Evolutionary conservation across 805 yeast species (phyloP).

Genomic region (Kodamaea restingae): DNA sequence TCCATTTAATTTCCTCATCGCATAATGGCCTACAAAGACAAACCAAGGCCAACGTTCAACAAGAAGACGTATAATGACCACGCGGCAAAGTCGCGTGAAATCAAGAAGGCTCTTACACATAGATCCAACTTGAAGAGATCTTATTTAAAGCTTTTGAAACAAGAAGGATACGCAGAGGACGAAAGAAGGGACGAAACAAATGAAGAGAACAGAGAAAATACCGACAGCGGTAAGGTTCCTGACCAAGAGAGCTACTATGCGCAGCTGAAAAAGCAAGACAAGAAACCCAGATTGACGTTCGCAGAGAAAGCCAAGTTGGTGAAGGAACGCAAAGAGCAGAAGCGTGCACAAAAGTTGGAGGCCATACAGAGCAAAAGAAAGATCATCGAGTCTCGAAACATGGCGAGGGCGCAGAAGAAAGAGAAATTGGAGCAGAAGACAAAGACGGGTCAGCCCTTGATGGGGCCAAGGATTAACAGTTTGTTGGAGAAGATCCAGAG

Average conservation of each 20-base stretch:
- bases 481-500: conserved; percentile 71
- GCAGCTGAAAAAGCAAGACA: conserved; percentile 11
- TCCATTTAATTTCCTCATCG: too few species aligned
- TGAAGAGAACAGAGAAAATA: conserved; percentile 11
- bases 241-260: conserved; percentile 8
- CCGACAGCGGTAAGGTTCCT: conserved; percentile 9
- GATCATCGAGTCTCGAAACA: conserved; percentile 32
- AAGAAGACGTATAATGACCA: conserved; percentile 33
- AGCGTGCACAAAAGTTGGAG: conserved; percentile 36
- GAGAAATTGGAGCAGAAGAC: conserved; percentile 48
- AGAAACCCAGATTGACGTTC: conserved; percentile 24
- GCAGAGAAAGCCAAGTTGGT: conserved; percentile 45
- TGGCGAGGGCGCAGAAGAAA: conserved; percentile 43
- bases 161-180: conserved; percentile 48
- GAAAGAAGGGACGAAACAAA: conserved; percentile 1
- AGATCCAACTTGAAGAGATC: conserved; percentile 76
- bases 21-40: not conserved
- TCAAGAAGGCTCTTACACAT: conserved; percentile 71
- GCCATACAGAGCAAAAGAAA: conserved; percentile 35
- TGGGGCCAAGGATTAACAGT: conserved; percentile 84
- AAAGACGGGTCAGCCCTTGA: conserved; percentile 76
- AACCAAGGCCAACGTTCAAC: conserved; percentile 11
- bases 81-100: conserved; percentile 53
- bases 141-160: conserved; percentile 73
- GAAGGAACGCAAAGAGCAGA: conserved; percentile 44